Evolutionary conservation across 306 rosid species (phyloP).

Genomic region (Carpinus viminea): DNA sequence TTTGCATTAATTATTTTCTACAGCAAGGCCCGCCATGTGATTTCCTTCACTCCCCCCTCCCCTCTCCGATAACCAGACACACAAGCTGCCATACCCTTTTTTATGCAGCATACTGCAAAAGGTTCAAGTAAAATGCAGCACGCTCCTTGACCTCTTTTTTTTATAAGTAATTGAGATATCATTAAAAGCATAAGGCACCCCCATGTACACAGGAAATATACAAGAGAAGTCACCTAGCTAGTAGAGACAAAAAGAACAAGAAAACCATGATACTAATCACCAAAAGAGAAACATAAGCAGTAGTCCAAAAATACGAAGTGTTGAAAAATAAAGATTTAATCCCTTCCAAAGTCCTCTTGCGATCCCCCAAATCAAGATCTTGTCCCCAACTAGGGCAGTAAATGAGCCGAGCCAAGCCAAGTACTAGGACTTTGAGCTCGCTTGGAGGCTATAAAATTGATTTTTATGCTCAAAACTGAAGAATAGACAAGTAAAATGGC

Average conservation of each 20-base stretch:
- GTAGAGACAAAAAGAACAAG: too few species aligned
- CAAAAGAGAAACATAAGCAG: too few species aligned
- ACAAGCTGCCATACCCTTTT: neutral
- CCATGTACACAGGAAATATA: too few species aligned
- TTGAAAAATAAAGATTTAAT: too few species aligned
- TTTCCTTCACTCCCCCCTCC: neutral
- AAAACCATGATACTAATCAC: too few species aligned
- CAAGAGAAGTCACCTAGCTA: too few species aligned
- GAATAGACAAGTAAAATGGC: neutral
- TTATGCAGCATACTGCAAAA: neutral
- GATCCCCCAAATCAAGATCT: neutral
- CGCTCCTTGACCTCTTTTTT: neutral
- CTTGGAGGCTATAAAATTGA: neutral
- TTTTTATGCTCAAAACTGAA: neutral
- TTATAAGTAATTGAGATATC: too few species aligned
- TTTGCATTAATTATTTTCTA: neutral
- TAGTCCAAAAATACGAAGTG: too few species aligned
- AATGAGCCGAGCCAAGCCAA: neutral
- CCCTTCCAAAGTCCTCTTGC: too few species aligned
- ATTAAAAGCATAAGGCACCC: too few species aligned
- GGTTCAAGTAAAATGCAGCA: neutral
- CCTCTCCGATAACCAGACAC: neutral
- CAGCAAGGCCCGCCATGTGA: neutral
- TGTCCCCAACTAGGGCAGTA: neutral
- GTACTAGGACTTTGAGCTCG: neutral